A percentile compares a stretch with the other conserved stretches of the same genome.
phyloP scores from a whole-genome alignment of 2,329 filamentous ascomycete genomes.

The Aspergillus sp. region DNA sequence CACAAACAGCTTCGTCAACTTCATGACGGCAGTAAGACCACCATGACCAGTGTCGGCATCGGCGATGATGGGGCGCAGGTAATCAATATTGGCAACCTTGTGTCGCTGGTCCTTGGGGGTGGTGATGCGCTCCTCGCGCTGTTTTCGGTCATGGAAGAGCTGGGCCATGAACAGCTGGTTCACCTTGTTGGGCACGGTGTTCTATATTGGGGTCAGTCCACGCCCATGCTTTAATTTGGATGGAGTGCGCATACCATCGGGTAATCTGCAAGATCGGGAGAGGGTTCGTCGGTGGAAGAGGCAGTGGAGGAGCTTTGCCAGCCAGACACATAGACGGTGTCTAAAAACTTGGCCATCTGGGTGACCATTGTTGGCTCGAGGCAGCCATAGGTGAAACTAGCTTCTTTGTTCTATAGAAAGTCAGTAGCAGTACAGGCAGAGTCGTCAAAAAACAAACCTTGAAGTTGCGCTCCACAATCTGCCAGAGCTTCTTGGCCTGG shows the following conservation, averaged over 20 bases:
- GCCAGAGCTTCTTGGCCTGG: slow-evolving; percentile 94
- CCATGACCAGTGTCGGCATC: slow-evolving; percentile 98
- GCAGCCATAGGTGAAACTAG: slow-evolving; percentile 95
- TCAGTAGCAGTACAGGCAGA: not conserved
- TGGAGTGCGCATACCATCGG: slow-evolving; percentile 65
- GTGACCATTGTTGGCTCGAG: slow-evolving; percentile 98
- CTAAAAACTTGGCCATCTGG: slow-evolving; percentile 98
- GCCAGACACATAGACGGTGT: slow-evolving; percentile 97
- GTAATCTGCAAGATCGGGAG: slow-evolving; percentile 97
- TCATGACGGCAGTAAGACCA: slow-evolving; percentile 98
- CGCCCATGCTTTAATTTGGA: not conserved
- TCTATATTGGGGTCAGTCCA: slow-evolving; percentile 56
- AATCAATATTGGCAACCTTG: slow-evolving; percentile 82
- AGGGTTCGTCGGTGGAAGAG: slow-evolving; percentile 91
- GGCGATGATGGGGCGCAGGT: slow-evolving; percentile 91
- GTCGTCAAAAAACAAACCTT: slow-evolving; percentile 58
- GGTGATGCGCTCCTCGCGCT: slow-evolving; percentile 89
- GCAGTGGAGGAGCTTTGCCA: slow-evolving; percentile 99
- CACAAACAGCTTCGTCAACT: slow-evolving; percentile 95
- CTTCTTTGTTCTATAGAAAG: slow-evolving; percentile 70
- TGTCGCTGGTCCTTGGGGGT: slow-evolving; percentile 73
- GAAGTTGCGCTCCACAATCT: slow-evolving; percentile 84
- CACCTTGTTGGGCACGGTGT: slow-evolving; percentile 98
- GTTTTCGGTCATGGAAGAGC: slow-evolving; percentile 99
- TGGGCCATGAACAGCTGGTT: slow-evolving; percentile 97